phyloP scores from a whole-genome alignment of 1,284 basidiomycete species.

The Puccinia triticina region DNA sequence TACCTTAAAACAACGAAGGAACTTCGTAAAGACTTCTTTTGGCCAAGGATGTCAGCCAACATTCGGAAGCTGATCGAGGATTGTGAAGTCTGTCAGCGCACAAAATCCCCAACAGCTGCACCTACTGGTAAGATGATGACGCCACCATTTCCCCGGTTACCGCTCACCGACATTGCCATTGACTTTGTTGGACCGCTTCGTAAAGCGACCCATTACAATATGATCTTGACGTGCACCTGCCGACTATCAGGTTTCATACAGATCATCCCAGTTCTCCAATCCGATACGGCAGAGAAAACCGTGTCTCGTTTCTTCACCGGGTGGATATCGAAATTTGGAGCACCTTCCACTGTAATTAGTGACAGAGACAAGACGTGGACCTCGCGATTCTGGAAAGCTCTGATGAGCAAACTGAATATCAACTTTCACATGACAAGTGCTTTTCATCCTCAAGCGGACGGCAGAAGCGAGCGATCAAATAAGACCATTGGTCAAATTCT shows the following conservation, averaged over 20 bases:
- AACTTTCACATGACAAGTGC: conserved; percentile 51
- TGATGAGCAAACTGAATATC: background rate
- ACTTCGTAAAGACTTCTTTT: too few relatives aligned
- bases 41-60: background rate
- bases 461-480: conserved; percentile 58
- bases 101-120: background rate
- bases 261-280: background rate
- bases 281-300: background rate
- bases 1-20: too few relatives aligned
- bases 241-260: background rate
- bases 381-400: background rate
- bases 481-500: conserved; percentile 57
- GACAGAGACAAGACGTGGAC: conserved; percentile 18
- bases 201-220: background rate
- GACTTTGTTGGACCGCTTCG: background rate
- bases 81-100: background rate
- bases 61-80: background rate
- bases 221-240: background rate
- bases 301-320: background rate
- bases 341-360: background rate
- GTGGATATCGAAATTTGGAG: background rate
- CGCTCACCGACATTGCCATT: background rate
- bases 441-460: conserved; percentile 57
- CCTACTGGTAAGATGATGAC: background rate
- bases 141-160: background rate